Conservation (phyloP, 2,329 filamentous ascomycete species). For the Aspergillus sp. region DNA sequence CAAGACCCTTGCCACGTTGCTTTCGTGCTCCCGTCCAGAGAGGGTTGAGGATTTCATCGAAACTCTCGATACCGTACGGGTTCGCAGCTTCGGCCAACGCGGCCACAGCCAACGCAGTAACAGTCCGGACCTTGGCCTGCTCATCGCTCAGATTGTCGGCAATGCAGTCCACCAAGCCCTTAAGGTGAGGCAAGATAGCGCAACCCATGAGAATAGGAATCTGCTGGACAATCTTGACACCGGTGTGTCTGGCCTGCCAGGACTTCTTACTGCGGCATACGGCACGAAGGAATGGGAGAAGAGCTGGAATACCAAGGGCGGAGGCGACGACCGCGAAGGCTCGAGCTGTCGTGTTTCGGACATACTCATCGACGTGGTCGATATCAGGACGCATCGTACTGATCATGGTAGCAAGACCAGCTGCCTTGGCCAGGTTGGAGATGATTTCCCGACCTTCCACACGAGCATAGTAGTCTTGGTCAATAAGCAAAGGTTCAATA, state of each 20-base stretch:
- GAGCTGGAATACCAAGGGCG: slow-evolving; percentile 87
- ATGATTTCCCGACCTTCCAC: slow-evolving; percentile 98
- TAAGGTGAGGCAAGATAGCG: slow-evolving; percentile 88
- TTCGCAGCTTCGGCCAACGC: slow-evolving; percentile 93
- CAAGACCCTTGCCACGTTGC: slow-evolving; percentile 91
- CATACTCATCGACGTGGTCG: slow-evolving; percentile 96
- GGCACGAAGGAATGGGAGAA: slow-evolving; percentile 88
- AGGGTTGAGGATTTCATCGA: slow-evolving; percentile 94
- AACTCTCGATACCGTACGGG: slow-evolving; percentile 97
- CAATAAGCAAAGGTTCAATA: slow-evolving; percentile 97
- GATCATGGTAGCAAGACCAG: slow-evolving; percentile 97
- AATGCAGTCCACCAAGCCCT: slow-evolving; percentile 93
- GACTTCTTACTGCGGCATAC: slow-evolving; percentile 98
- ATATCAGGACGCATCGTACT: slow-evolving; percentile 99
- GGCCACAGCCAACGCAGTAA: slow-evolving; percentile 89
- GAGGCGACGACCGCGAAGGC: slow-evolving; percentile 97
- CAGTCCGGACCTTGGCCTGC: slow-evolving; percentile 94
- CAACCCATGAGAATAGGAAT: slow-evolving; percentile 99
- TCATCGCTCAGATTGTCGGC: slow-evolving; percentile 94
- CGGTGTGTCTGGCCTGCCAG: slow-evolving; percentile 95
- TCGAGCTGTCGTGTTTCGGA: slow-evolving; percentile 92
- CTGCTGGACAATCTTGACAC: slow-evolving; percentile 98
- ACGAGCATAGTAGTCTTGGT: slow-evolving; percentile 98
- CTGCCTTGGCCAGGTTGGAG: slow-evolving; percentile 93
- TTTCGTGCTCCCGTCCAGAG: slow-evolving; percentile 95